Conservation (phyloP, 1,284 basidiomycete genomes). For the Cerrena zonata region DNA sequence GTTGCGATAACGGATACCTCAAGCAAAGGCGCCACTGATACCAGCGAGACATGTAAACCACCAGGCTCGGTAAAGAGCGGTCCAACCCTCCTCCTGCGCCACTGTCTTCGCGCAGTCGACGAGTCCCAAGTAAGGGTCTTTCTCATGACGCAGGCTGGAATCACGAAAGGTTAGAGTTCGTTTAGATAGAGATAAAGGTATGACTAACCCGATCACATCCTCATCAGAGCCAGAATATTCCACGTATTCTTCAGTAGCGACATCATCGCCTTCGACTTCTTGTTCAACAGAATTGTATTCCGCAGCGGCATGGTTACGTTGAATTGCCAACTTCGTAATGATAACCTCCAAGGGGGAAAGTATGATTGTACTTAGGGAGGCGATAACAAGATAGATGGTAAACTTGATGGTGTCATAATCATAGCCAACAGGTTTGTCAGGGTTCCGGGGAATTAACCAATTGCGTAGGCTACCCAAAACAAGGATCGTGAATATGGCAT, state of each 20-base stretch:
- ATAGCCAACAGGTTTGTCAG: slow-evolving; percentile 20
- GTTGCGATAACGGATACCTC: too few relatives aligned
- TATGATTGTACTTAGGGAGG: slow-evolving; percentile 55
- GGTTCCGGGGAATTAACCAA: slow-evolving; percentile 52
- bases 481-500: slow-evolving; percentile 65
- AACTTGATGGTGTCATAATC: slow-evolving; percentile 43
- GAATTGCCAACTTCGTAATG: slow-evolving; percentile 72
- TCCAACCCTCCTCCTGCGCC: slow-evolving; percentile 77
- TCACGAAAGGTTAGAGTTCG: slow-evolving; percentile 1
- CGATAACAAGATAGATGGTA: slow-evolving; percentile 55
- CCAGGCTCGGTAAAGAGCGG: slow-evolving; percentile 79
- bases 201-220: slow-evolving; percentile 77
- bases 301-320: slow-evolving; percentile 73
- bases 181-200: neutral
- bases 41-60: slow-evolving; percentile 76
- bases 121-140: slow-evolving; percentile 80
- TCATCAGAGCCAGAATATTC: slow-evolving; percentile 75
- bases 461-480: slow-evolving; percentile 61
- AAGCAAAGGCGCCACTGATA: slow-evolving; percentile 48
- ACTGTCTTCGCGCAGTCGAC: slow-evolving; percentile 76
- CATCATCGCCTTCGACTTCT: slow-evolving; percentile 62
- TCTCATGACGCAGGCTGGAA: slow-evolving; percentile 67
- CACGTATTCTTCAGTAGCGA: slow-evolving; percentile 55
- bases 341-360: slow-evolving; percentile 83
- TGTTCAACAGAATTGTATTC: slow-evolving; percentile 69